Evolutionary conservation across 2,329 filamentous ascomycete species (phyloP), one percentile per base, ranked within the genome.

Genomic region (Coniochaeta hoffmannii): DNA sequence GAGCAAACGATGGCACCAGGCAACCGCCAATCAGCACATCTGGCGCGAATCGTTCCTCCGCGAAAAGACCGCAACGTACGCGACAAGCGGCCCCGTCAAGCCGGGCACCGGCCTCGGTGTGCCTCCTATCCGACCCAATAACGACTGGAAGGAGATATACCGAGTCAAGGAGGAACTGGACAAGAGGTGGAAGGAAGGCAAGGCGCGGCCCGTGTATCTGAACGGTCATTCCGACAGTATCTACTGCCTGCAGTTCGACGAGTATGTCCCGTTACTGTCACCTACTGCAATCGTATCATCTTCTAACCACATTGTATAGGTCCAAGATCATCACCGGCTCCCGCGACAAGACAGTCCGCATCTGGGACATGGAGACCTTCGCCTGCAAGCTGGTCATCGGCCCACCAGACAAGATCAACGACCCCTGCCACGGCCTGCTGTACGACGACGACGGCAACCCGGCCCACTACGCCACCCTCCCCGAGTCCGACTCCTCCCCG

Each of bases 181-280:
- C 62, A 76, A 79, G 61, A 84, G 89, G 59, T 99, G 94, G 94
- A 86, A 83, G 63, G 76, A 85, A 53, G 88, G 89, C 55, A 85
- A 86, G 61, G 89, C 91, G 9, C 86, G 84, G 49, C 87, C 90
- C 0, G 85, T 96, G 55, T 97, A 97, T 69, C 80, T 99, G 22
- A 90, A 94, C 64, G 94, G 94, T 2, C 94, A 99, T 69, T 86
- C 86, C 26, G 94, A 99, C 69, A 97, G 91, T 61, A 95, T 99
- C 56, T 99, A 99, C 73, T 99, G 94, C 71, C 83, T 96, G 56
- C 94, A 99, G 68, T 99, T 97, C 68, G 94, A 99, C 69, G 93
- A 97, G 87, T 91, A 80, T 64, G 86, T 76, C 31, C n/a, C 38
- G n/a, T n/a, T n/a, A n/a, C 38, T 14, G 12, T 19, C 2, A 24